phyloP scores from a whole-genome alignment of 768 basidiomycete species.

The Punctularia strigosozonata region DNA sequence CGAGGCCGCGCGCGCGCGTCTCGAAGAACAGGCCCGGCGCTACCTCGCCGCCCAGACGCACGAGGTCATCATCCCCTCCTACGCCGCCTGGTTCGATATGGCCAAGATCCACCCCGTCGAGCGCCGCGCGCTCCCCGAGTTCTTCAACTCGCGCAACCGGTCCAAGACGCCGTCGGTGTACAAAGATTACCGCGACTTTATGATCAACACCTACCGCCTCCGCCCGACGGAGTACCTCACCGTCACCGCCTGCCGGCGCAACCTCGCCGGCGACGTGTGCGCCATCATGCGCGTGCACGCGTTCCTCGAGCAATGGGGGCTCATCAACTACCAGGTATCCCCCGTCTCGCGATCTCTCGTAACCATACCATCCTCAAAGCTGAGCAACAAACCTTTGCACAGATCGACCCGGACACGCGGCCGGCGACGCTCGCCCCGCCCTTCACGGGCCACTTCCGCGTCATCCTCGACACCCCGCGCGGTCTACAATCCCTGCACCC shows the following conservation, averaged over 20 bases:
- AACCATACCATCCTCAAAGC: no score
- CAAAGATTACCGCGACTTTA: constrained; percentile 99
- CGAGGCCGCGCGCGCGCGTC: constrained; percentile 65
- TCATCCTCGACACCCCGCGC: constrained; percentile 92
- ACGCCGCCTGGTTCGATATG: constrained; percentile 98
- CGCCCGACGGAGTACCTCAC: constrained; percentile 93
- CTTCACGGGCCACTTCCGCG: constrained; percentile 97
- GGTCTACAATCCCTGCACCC: constrained; percentile 91
- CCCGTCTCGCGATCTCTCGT: neutral
- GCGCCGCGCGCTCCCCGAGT: constrained; percentile 86
- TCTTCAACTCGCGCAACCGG: constrained; percentile 92
- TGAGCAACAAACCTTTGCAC: constrained; percentile 7
- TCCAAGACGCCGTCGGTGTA: constrained; percentile 95
- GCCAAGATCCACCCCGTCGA: constrained; percentile 88
- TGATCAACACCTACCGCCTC: constrained; percentile 96
- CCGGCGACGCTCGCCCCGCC: constrained; percentile 93
- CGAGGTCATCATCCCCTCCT: constrained; percentile 93
- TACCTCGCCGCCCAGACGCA: constrained; percentile 97
- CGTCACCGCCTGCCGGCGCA: constrained; percentile 91
- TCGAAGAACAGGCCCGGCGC: constrained; percentile 82
- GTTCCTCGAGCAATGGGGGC: constrained; percentile 97
- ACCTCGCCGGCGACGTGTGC: constrained; percentile 96
- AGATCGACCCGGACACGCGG: constrained; percentile 96
- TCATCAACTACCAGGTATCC: constrained; percentile 94
- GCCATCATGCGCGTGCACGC: constrained; percentile 98